These are phyloP conservation scores for Tylopilus subfusipes DNA, from an alignment of 768 basidiomycete species.

Conservation along the genomic window DNA sequence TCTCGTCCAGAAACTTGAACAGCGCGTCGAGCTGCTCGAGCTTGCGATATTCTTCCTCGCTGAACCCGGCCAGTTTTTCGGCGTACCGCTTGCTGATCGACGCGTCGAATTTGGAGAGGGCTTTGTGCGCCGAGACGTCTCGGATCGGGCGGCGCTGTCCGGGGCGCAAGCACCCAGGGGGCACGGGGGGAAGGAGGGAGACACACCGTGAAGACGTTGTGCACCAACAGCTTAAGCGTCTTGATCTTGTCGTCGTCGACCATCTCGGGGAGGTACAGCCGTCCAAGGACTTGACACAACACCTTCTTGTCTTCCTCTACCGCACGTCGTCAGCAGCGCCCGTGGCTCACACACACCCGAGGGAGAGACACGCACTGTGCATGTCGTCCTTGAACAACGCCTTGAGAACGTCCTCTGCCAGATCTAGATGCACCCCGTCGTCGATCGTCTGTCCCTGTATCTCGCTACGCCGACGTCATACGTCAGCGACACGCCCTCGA, in stretches of 20 bases:
- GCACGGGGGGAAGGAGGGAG: neutral
- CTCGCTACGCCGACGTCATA: too few relatives aligned
- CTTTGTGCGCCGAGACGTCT: conserved; percentile 61
- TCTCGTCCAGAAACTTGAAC: conserved; percentile 70
- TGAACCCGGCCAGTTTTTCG: conserved; percentile 65
- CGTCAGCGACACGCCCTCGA: too few relatives aligned
- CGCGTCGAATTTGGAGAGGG: conserved; percentile 67
- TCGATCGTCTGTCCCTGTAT: too few relatives aligned
- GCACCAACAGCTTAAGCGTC: conserved; percentile 57
- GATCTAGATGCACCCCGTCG: too few relatives aligned
- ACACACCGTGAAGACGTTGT: conserved; percentile 31
- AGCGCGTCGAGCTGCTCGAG: conserved; percentile 59
- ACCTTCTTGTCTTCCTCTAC: conserved; percentile 61
- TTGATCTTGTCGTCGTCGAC: conserved; percentile 69
- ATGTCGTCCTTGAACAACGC: too few relatives aligned
- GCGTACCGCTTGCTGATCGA: conserved; percentile 68
- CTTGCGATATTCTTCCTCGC: conserved; percentile 66
- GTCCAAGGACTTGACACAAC: conserved; percentile 58
- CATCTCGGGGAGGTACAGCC: conserved; percentile 62
- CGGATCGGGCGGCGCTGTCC: conserved; percentile 55
- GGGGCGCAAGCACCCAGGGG: too few relatives aligned
- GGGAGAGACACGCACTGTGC: too few relatives aligned
- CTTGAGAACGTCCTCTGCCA: too few relatives aligned
- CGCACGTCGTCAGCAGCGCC: too few relatives aligned
- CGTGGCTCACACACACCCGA: too few relatives aligned